Base-by-base conservation (phyloP, 108 stramenopile species). In the Mediolabrus comicus region DNA sequence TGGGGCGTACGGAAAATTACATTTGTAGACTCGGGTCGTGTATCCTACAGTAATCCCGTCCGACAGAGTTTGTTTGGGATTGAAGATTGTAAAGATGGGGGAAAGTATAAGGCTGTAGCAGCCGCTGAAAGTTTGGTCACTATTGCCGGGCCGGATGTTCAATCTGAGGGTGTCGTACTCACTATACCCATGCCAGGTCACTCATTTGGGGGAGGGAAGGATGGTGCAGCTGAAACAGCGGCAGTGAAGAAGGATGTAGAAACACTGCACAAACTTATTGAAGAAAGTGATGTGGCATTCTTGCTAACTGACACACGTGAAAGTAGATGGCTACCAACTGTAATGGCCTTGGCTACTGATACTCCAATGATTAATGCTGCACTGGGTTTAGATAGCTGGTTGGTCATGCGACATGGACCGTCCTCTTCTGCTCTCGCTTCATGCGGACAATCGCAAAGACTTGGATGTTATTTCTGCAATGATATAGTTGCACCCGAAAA, bases 131-230 rank as follows among this genome's bases (percentile, higher is more conserved):
- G 95, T n/a, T 71, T 98, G 54, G 49, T 61, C 7, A 19, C 68
- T 17, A 92, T 97, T 73, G 91, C 92, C 8, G 77, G 77, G 14
- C 95, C 98, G 6, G 94, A 91, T 68, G 88, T 97, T n/a, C 53
- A 83, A 14, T 73, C 79, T 11, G 59, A 81, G 28, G 98, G 93
- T 4, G 71, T 93, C 8, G 77, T 83, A 0, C 72, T 96, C 16
- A 82, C 92, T 30, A 99, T 99, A 72, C 98, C 99, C 52, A 99
- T 99, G 99, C 99, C 99, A 0, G 99, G 99, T 8, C 99, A 99
- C 80, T 53, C 92, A 3, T 68, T 87, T 57, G 82, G 72, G 32
- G 60, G 58, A 26, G 75, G 69, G 28, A 74, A 74, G 35, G 81
- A 79, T 39, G 78, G 61, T 27, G 86, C 67, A 14, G 71, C 77